phyloP scores from a whole-genome alignment of 1,284 basidiomycete species.

The Coniophora puteana region DNA sequence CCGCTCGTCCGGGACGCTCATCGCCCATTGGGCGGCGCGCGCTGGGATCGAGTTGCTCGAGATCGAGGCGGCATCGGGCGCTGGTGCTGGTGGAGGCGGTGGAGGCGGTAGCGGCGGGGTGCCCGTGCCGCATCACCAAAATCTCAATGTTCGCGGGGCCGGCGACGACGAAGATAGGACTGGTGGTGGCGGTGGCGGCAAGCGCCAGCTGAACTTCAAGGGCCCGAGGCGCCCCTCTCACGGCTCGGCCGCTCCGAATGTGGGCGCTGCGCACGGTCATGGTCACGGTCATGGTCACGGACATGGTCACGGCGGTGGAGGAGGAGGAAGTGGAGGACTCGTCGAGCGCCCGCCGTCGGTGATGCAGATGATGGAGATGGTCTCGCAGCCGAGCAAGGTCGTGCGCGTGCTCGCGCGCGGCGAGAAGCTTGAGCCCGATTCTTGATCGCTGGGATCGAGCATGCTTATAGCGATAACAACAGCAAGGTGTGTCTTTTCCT shows the following conservation, averaged over 20 bases:
- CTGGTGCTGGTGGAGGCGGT: conserved; percentile 12
- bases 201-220: conserved; percentile 24
- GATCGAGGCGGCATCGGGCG: conserved; percentile 31
- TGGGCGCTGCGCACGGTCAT: conserved; percentile 20
- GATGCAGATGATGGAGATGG: conserved; percentile 71
- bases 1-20: conserved; percentile 57
- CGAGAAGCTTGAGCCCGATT: conserved; percentile 64
- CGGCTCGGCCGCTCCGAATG: conserved; percentile 9
- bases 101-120: no score
- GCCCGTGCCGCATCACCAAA: conserved; percentile 22
- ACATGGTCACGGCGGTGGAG: conserved; percentile 15
- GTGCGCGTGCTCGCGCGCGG: conserved; percentile 75
- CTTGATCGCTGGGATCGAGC: no score
- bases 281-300: no score
- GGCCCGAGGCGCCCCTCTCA: conserved; percentile 25
- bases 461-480: background rate
- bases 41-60: conserved; percentile 57
- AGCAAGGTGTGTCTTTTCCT: conserved; percentile 13
- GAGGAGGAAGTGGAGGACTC: conserved; percentile 39
- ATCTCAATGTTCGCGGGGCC: conserved; percentile 25
- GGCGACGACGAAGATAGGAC: conserved; percentile 33
- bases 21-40: conserved; percentile 61
- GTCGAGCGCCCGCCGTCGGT: conserved; percentile 71
- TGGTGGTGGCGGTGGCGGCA: no score
- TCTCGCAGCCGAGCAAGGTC: conserved; percentile 65